Conservation (phyloP, 495 filamentous ascomycete genomes). For the Pyronema domesticum region DNA sequence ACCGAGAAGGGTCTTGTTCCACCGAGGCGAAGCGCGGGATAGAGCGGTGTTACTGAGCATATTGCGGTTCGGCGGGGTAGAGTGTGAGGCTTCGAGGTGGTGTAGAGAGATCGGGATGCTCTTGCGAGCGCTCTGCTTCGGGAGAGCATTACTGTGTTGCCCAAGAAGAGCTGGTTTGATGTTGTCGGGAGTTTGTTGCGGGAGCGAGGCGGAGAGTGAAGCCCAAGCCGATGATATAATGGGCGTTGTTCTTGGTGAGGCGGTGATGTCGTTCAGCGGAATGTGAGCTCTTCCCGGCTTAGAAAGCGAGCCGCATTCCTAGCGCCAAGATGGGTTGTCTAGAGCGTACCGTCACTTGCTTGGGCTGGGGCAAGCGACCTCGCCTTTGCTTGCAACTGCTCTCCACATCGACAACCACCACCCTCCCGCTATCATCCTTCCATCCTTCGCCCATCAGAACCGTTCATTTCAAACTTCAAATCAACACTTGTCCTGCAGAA, state of each 20-base stretch:
- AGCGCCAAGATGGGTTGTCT: background rate
- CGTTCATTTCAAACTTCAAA: too few species aligned
- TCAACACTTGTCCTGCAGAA: too few species aligned
- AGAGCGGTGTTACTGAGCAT: background rate
- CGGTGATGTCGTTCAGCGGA: too few species aligned
- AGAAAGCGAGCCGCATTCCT: background rate
- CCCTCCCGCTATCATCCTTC: background rate
- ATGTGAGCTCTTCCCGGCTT: background rate
- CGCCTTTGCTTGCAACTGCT: background rate
- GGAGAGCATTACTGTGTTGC: conserved; percentile 1
- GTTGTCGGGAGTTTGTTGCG: too few species aligned
- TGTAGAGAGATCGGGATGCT: background rate
- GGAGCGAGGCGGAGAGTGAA: too few species aligned
- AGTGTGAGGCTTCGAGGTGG: background rate
- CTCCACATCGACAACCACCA: background rate
- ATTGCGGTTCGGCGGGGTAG: background rate
- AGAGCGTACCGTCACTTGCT: background rate
- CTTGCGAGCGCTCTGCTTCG: conserved; percentile 4
- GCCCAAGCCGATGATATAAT: too few species aligned
- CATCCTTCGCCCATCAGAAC: background rate
- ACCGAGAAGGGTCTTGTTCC: background rate
- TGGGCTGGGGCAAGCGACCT: background rate
- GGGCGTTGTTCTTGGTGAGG: too few species aligned
- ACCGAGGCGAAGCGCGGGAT: background rate
- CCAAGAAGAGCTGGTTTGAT: background rate